Evolutionary conservation across 176 grass and related monocot genomes (phyloP), one percentile per base, ranked within the genome.

Genomic region (Oryza australiensis): DNA sequence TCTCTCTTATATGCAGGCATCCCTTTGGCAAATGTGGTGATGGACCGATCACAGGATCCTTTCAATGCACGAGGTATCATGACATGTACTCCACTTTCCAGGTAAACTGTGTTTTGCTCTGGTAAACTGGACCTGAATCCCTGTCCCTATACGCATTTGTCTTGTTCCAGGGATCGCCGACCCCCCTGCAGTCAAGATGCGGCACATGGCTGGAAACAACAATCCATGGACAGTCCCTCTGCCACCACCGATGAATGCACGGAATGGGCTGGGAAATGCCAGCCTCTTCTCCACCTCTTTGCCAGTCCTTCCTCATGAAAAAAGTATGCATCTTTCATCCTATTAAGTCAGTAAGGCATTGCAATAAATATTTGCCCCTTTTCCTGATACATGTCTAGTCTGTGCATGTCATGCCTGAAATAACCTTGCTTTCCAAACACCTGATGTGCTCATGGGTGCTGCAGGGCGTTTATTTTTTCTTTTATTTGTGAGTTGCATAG

Each of bases 261-360:
- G 45, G 28, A 45, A 62, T 62, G 92, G 82, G 5, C 84, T 89
- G 3, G 87, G 78, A 5, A 91, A 94, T 70, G 43, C 91, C 60
- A 89, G 85, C 73, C 89, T 99, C 71, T 99, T 99, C 83, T 96
- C 97, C 40, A 92, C 83, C 78, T 99, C 97, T 6, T 71, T 99
- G 37, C 97, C 97, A 0, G 89, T 94, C 29, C 89, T 99, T 48
- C 83, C 80, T 45, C 93, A 92, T 68, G 89, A 89, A 2, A 92
- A 91, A 88, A 75, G 96, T 98, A 86, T 45, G 70, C 22, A 5
- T 9, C 71, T 73, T 13, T 48, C 22, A 33, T 64, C 64, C 42
- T 34, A 26, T 26, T 22, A 34, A 29, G 2, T 5, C 8, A 23
- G 1, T 53, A 0, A 49, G 18, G 0, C 78, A 8, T 70, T 7